phyloP scores from a whole-genome alignment of 2,329 filamentous ascomycete genomes.

The Penicillium verrucosum region DNA sequence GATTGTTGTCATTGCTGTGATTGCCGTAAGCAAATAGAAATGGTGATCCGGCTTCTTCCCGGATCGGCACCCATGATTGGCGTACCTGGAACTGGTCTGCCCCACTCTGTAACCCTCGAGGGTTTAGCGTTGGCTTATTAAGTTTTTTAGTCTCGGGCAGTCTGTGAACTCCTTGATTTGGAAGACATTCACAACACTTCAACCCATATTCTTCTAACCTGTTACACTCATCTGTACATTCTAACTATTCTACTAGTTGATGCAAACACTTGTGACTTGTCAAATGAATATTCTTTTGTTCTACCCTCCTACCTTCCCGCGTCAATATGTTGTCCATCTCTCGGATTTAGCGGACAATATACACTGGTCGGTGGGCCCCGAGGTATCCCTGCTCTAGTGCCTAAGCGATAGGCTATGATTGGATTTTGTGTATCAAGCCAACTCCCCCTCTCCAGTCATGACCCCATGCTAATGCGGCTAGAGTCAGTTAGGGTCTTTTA shows the following conservation, averaged over 20 bases:
- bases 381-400: not conserved
- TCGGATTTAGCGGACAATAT: not conserved
- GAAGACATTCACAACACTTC: not conserved
- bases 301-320: not conserved
- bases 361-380: not conserved
- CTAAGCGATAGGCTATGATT: not conserved
- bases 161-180: not conserved
- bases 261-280: not conserved
- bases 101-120: not conserved
- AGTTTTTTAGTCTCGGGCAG: not conserved
- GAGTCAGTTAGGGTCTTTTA: constrained; percentile 2
- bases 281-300: not conserved
- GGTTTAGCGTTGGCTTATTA: not conserved
- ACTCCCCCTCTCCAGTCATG: constrained; percentile 3
- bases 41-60: not conserved
- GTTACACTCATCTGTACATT: not conserved
- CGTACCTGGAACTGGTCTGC: not conserved
- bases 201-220: not conserved
- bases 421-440: not conserved
- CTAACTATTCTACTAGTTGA: not conserved
- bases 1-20: too few species aligned
- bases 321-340: not conserved
- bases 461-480: constrained; percentile 8
- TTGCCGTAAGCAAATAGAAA: not conserved
- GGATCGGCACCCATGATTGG: not conserved